Evolutionary conservation across 2,329 filamentous ascomycete species (phyloP).

Genomic region (Penicillium polonicum): DNA sequence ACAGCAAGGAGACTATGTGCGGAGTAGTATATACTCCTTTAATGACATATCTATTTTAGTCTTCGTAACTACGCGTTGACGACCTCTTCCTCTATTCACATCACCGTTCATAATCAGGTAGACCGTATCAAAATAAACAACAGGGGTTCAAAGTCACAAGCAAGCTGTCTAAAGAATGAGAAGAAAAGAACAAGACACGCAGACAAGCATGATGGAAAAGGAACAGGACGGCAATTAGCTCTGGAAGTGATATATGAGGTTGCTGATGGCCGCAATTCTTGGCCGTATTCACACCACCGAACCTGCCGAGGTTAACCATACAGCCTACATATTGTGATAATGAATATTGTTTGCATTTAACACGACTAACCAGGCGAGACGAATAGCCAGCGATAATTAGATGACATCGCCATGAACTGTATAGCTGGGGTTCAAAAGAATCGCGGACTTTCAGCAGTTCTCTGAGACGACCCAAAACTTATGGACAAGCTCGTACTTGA

Average conservation of each 20-base stretch:
- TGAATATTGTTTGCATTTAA: neutral
- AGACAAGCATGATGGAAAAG: neutral
- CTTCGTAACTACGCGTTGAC: neutral
- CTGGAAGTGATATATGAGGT: neutral
- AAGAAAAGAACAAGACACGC: too few relatives aligned
- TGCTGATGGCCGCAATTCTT: neutral
- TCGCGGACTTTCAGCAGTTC: too few relatives aligned
- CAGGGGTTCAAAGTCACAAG: neutral
- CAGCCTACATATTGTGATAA: conserved; percentile 6
- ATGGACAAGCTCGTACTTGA: too few relatives aligned
- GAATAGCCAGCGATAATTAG: too few relatives aligned
- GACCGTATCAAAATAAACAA: neutral
- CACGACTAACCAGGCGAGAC: too few relatives aligned
- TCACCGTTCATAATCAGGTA: neutral
- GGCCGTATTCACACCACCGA: conserved; percentile 17
- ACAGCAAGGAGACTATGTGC: neutral
- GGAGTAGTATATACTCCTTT: neutral
- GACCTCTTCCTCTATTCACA: neutral
- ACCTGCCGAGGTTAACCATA: conserved; percentile 36
- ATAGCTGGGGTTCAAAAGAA: neutral
- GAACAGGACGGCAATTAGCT: neutral
- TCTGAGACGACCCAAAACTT: too few relatives aligned
- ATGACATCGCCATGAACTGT: neutral
- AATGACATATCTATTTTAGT: too few relatives aligned
- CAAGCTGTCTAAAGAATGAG: neutral